These are phyloP conservation scores for Thraustochytrium sp. DNA, from an alignment of 352 stramenopile genomes.

Conservation along the genomic window DNA sequence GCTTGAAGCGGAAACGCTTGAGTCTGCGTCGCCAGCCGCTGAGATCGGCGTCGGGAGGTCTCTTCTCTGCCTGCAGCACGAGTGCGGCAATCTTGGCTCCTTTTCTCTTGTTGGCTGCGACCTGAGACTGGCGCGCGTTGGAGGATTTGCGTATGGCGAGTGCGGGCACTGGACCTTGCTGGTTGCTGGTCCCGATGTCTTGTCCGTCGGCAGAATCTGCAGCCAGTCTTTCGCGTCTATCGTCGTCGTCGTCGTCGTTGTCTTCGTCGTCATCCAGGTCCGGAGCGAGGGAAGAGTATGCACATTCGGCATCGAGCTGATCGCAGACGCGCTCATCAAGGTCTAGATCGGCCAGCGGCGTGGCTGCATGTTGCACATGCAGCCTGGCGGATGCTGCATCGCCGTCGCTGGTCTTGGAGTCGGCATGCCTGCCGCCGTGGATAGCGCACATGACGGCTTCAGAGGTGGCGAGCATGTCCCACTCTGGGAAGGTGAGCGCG, in stretches of 20 bases:
- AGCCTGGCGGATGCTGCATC: not conserved
- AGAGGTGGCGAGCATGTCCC: not conserved
- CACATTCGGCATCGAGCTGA: not conserved
- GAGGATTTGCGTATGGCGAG: not conserved
- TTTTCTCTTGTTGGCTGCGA: not conserved
- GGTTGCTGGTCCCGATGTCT: not conserved
- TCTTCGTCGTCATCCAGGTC: not conserved
- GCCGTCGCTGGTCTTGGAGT: not conserved
- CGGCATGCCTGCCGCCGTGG: not conserved
- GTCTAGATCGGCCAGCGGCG: not conserved
- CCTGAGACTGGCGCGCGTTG: not conserved
- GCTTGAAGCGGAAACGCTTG: not conserved
- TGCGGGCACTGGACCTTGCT: not conserved
- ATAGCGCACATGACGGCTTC: not conserved
- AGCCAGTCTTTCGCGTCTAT: not conserved
- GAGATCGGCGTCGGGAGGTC: not conserved
- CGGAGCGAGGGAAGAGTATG: not conserved
- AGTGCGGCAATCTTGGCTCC: not conserved
- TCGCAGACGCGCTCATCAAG: not conserved
- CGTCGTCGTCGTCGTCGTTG: not conserved
- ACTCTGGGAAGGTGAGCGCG: slow-evolving; percentile 12
- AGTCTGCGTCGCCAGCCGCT: not conserved
- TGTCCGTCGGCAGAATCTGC: not conserved
- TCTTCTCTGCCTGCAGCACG: not conserved
- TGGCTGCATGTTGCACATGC: not conserved